Percentiles rank a stretch among this genome's conserved stretches.
Evolutionary conservation across 164 flowering plant species (phyloP).

Genomic region (Vitis rotundifolia): DNA sequence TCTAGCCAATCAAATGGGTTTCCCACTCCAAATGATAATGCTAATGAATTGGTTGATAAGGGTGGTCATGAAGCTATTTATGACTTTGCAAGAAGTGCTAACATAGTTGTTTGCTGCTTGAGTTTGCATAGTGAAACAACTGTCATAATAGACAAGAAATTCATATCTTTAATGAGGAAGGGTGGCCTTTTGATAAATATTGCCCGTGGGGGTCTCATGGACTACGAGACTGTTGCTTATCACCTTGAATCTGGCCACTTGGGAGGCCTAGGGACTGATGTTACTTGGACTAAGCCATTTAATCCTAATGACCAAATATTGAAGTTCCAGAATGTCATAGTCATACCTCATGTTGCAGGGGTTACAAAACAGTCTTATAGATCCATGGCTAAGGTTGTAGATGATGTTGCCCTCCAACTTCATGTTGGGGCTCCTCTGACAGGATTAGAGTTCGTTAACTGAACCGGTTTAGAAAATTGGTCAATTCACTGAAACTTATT

Average conservation of each 20-base stretch:
- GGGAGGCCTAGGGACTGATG: constrained; percentile 91
- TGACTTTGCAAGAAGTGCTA: constrained; percentile 73
- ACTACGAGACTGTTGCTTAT: constrained; percentile 58
- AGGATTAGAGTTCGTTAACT: constrained; percentile 70
- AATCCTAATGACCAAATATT: constrained; percentile 80
- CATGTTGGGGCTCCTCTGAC: constrained; percentile 64
- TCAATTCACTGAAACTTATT: no score
- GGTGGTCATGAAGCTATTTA: constrained; percentile 63
- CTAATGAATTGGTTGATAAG: constrained; percentile 67
- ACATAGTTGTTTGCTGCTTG: constrained; percentile 81
- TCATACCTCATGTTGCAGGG: constrained; percentile 94
- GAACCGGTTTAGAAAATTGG: constrained; percentile 5
- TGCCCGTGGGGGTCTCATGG: constrained; percentile 87
- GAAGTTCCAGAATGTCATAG: constrained; percentile 68
- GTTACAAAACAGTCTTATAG: constrained; percentile 80
- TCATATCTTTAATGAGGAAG: constrained; percentile 88
- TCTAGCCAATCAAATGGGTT: constrained; percentile 28
- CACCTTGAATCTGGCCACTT: constrained; percentile 76
- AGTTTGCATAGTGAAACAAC: constrained; percentile 65
- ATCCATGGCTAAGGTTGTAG: constrained; percentile 90
- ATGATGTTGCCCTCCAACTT: constrained; percentile 84
- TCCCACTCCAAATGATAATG: constrained; percentile 20
- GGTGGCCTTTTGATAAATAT: constrained; percentile 79
- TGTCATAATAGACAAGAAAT: constrained; percentile 64
- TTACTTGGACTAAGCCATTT: constrained; percentile 96